Percentiles rank a stretch among this genome's conserved stretches.
Conservation (phyloP, 495 filamentous ascomycete species). For the Penicillium malachiteum region DNA sequence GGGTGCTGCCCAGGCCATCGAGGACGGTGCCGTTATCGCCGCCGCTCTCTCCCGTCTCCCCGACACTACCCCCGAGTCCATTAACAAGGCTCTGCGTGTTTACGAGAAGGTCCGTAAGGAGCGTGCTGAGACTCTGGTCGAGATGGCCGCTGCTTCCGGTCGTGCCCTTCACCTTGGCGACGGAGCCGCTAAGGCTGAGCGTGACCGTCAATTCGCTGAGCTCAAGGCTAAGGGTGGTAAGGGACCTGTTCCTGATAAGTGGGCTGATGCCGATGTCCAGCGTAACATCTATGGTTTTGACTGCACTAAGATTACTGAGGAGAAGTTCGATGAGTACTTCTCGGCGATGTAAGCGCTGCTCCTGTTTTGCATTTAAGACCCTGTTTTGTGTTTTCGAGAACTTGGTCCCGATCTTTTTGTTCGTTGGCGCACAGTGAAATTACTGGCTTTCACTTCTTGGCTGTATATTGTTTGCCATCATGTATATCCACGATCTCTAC, state of each 20-base stretch:
- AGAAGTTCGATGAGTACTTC: conserved; percentile 61
- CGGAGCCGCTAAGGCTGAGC: conserved; percentile 71
- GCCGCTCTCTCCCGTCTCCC: conserved; percentile 59
- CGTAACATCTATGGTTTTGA: conserved; percentile 74
- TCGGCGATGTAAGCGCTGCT: conserved; percentile 33
- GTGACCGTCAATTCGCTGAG: conserved; percentile 68
- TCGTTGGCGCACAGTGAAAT: conserved; percentile 1
- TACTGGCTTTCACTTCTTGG: conserved; percentile 1
- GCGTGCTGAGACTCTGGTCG: conserved; percentile 66
- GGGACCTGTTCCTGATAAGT: conserved; percentile 70
- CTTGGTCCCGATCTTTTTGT: background rate
- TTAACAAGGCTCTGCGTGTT: conserved; percentile 64
- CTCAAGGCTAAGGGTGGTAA: conserved; percentile 51
- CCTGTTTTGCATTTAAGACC: background rate
- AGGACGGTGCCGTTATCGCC: conserved; percentile 74
- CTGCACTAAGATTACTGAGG: conserved; percentile 58
- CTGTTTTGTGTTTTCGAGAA: conserved; percentile 3
- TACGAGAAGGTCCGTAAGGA: conserved; percentile 74
- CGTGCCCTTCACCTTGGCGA: conserved; percentile 70
- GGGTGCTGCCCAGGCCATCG: conserved; percentile 84
- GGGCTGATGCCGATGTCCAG: conserved; percentile 78
- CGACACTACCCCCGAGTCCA: conserved; percentile 48
- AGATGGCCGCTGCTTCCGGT: conserved; percentile 66
- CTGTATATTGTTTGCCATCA: background rate
- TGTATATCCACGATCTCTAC: conserved; percentile 11